phyloP scores from a whole-genome alignment of 345 rosid genomes.

The Clarkia xantiana region DNA sequence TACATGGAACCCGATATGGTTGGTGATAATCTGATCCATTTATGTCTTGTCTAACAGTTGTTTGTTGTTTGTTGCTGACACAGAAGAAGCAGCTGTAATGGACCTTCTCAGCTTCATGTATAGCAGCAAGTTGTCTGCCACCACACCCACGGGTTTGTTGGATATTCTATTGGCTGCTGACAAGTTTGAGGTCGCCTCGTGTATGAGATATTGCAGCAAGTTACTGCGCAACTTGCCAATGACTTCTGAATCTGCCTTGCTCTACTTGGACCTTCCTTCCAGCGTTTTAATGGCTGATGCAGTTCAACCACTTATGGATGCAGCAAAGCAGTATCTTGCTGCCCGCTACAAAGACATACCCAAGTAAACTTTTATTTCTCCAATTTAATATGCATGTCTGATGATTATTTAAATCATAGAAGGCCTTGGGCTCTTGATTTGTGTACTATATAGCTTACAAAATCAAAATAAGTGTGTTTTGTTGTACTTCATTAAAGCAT shows the following conservation, averaged over 20 bases:
- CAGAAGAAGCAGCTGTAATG: slow-evolving; percentile 77
- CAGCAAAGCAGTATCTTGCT: slow-evolving; percentile 58
- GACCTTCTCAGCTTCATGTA: slow-evolving; percentile 75
- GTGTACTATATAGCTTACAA: no score
- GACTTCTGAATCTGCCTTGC: slow-evolving; percentile 66
- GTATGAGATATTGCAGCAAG: slow-evolving; percentile 68
- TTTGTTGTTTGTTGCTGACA: slow-evolving; percentile 8
- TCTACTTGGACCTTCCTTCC: slow-evolving; percentile 67
- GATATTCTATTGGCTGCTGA: slow-evolving; percentile 71
- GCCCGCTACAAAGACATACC: slow-evolving; percentile 40
- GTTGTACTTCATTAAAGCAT: not conserved
- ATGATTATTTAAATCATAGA: no score
- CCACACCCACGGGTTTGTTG: slow-evolving; percentile 36
- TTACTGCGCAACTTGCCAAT: slow-evolving; percentile 47
- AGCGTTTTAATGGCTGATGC: slow-evolving; percentile 52
- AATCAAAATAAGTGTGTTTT: not conserved
- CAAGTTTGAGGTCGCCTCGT: slow-evolving; percentile 75
- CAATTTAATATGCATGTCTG: no score
- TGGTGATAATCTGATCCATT: no score
- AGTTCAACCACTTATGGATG: slow-evolving; percentile 59
- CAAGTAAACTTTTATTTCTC: slow-evolving; percentile 24
- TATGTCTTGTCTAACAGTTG: not conserved
- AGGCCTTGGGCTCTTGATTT: no score
- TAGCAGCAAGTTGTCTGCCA: slow-evolving; percentile 30
- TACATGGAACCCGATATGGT: no score